Evolutionary conservation across 176 grass and related monocot species (phyloP).

Genomic region (Oryza longistaminata): DNA sequence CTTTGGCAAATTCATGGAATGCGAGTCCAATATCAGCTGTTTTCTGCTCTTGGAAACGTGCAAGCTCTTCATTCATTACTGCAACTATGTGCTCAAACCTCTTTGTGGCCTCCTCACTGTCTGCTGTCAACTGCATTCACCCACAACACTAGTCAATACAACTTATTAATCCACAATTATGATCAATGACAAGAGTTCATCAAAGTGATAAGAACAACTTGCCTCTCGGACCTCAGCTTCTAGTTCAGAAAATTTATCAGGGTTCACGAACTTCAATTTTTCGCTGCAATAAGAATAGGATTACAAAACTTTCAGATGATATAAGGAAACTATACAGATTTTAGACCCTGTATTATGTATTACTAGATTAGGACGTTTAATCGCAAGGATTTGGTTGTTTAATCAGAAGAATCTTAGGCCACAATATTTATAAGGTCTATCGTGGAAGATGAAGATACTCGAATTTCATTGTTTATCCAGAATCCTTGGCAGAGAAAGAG

Average conservation of each 20-base stretch:
- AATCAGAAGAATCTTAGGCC: background rate
- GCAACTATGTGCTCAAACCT: slow-evolving; percentile 79
- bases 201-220: slow-evolving; percentile 26
- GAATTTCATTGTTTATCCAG: slow-evolving; percentile 10
- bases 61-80: slow-evolving; percentile 90
- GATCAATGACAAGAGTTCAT: background rate
- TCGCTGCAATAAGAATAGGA: slow-evolving; percentile 57
- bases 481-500: background rate
- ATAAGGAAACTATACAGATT: slow-evolving; percentile 18
- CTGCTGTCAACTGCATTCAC: slow-evolving; percentile 71
- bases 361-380: background rate
- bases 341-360: background rate
- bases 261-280: slow-evolving; percentile 89
- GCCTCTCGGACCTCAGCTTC: slow-evolving; percentile 88
- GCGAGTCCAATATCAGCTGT: slow-evolving; percentile 91
- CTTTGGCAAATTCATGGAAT: slow-evolving; percentile 97
- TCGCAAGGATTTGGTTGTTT: background rate
- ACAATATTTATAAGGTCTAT: background rate
- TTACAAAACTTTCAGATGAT: slow-evolving; percentile 16
- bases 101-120: slow-evolving; percentile 85
- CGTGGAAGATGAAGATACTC: background rate
- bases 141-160: slow-evolving; percentile 30
- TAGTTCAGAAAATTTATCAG: slow-evolving; percentile 67
- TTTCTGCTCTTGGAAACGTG: slow-evolving; percentile 95
- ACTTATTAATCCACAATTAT: background rate